Evolutionary conservation across 352 stramenopile genomes (phyloP).

Genomic region (Globisporangium nagaii): DNA sequence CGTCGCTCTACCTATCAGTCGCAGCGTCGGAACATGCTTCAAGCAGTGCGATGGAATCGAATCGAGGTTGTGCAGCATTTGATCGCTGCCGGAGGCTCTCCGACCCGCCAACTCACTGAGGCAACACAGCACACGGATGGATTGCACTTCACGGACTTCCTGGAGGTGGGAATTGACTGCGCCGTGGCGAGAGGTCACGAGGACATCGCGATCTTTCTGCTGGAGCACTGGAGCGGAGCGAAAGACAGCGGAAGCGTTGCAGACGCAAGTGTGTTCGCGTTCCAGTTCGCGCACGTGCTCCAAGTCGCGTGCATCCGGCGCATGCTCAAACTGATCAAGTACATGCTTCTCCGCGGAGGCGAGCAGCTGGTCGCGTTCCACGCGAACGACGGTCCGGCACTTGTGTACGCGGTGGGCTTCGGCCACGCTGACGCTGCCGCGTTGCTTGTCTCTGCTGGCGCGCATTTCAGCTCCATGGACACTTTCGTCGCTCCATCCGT

Average conservation of each 20-base stretch:
- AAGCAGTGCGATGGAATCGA: conserved; percentile 55
- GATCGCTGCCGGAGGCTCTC: conserved; percentile 3
- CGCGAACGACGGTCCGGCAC: conserved; percentile 48
- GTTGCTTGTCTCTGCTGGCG: conserved; percentile 34
- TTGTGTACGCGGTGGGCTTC: conserved; percentile 64
- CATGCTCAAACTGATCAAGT: conserved; percentile 29
- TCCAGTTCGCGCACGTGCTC: conserved; percentile 62
- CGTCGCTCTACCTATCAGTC: conserved; percentile 29
- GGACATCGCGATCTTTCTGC: conserved; percentile 50
- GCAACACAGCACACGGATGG: conserved; percentile 12
- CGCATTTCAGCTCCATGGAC: conserved; percentile 43
- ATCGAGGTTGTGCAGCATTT: conserved; percentile 41
- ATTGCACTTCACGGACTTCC: conserved; percentile 48
- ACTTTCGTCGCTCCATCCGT: conserved; percentile 43
- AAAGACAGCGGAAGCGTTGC: conserved; percentile 27
- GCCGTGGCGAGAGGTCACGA: conserved; percentile 54
- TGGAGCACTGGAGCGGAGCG: conserved; percentile 41
- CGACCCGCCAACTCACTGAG: background rate
- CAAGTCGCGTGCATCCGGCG: conserved; percentile 58
- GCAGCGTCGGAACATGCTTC: conserved; percentile 50
- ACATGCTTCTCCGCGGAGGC: conserved; percentile 49
- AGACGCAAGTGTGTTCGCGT: conserved; percentile 44
- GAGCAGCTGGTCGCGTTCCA: conserved; percentile 54
- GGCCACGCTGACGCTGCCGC: conserved; percentile 29
- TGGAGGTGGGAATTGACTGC: conserved; percentile 53